Conservation (phyloP, 169 alveolate genomes). For the Plasmodium malariae region DNA sequence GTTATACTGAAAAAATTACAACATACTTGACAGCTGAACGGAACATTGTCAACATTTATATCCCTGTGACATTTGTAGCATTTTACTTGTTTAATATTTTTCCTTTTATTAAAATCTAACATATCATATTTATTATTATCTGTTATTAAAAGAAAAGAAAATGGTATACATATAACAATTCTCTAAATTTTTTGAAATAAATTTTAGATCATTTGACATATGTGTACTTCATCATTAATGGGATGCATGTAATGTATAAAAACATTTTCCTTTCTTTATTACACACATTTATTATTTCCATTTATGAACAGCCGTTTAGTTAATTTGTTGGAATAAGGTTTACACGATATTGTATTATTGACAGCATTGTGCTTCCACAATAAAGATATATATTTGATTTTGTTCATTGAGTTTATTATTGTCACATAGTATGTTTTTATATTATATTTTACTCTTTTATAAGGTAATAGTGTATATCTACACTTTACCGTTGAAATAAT, state of each 20-base stretch:
- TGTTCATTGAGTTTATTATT: too few species aligned
- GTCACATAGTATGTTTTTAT: too few species aligned
- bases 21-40: conserved; percentile 44
- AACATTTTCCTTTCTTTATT: neutral
- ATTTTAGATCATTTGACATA: neutral
- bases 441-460: too few species aligned
- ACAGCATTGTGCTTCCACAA: conserved; percentile 57
- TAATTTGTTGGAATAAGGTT: neutral
- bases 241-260: neutral
- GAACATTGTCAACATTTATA: conserved; percentile 24
- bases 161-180: neutral
- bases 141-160: neutral
- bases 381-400: conserved; percentile 14
- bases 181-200: neutral
- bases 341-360: neutral
- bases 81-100: conserved; percentile 4
- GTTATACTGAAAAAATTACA: neutral
- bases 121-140: conserved; percentile 22
- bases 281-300: conserved; percentile 19
- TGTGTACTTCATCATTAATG: neutral
- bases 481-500: too few species aligned
- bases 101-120: neutral
- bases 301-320: neutral
- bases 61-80: conserved; percentile 23
- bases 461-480: too few species aligned